Evolutionary conservation across 164 flowering plant species (phyloP).

Genomic region (Pachysandra terminalis): DNA sequence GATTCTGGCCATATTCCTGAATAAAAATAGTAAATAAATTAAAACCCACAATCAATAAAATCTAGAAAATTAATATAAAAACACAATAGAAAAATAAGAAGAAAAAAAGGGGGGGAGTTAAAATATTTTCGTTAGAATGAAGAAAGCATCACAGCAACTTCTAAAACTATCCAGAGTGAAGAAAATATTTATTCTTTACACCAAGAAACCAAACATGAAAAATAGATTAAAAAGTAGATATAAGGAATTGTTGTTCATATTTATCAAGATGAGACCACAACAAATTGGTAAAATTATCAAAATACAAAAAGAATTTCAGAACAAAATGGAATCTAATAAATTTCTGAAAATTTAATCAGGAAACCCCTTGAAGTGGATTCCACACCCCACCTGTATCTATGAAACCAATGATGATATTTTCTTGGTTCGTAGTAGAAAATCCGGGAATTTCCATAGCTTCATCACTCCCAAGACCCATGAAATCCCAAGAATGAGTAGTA

Average conservation of each 20-base stretch:
- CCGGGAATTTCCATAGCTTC: constrained; percentile 76
- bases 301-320: neutral
- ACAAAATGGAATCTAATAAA: neutral
- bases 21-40: neutral
- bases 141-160: too few relatives aligned
- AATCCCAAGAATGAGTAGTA: constrained; percentile 91
- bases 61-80: neutral
- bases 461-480: constrained; percentile 65
- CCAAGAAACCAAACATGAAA: too few relatives aligned
- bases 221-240: too few relatives aligned
- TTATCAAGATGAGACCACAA: neutral
- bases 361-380: neutral
- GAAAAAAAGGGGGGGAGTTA: too few relatives aligned
- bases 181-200: too few relatives aligned
- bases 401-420: constrained; percentile 66
- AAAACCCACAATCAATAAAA: neutral
- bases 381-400: constrained; percentile 70
- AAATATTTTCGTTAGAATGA: too few relatives aligned
- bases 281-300: neutral
- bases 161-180: too few relatives aligned
- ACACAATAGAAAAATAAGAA: too few relatives aligned
- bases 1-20: constrained; percentile 93
- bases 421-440: constrained; percentile 64
- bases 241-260: neutral
- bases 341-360: neutral